Base-by-base conservation (phyloP, 2,329 filamentous ascomycete species). In the Sphaerulina vaccinii region DNA sequence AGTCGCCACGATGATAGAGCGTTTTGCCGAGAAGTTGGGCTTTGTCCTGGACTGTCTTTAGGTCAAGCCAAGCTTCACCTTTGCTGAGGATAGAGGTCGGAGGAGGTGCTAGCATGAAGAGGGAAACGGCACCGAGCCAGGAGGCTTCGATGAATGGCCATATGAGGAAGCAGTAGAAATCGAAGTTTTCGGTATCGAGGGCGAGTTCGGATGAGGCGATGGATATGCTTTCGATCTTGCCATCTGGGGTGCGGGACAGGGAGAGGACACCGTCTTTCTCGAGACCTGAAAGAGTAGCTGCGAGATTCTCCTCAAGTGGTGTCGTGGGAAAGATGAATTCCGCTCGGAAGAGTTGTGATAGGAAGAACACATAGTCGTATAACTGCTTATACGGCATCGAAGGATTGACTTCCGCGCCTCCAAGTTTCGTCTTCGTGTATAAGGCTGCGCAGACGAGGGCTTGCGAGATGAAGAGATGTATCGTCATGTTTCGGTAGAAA, bases 401-500 rank as follows among this genome's bases (percentile, higher is more conserved):
- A 21, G 24, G 45, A 90, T 60, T 87, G 82, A 3, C 84, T 78
- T 0, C 88, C 87, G 0, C 89, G n/a, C 92, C 92, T 13, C 93
- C 93, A 56, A 84, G 84, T 71, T 99, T 99, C 49, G 97, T 87
- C 38, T 83, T 82, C 0, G 85, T 93, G 70, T 99, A 99, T 78
- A 99, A 85, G 22, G 88, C 88, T 3, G 86, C 89, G 55, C 89
- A 93, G 18, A 97, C 89, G 3, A 99, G 77, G 0, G 92, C 88
- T 68, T 97, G 91, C 2, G 90, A 87, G 51, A 99, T 93, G 70
- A 99, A 99, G 4, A 99, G 80, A 68, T 99, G 93, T 56, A 99
- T 99, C 0, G 92, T 96, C 93, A 97, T 97, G 71, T 99, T 99
- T 46, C 93, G 86, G 73, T 99, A 99, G 71, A 99, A 99, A 0